Conservation (phyloP, 352 stramenopile species). For the Globisporangium mamillatum region DNA sequence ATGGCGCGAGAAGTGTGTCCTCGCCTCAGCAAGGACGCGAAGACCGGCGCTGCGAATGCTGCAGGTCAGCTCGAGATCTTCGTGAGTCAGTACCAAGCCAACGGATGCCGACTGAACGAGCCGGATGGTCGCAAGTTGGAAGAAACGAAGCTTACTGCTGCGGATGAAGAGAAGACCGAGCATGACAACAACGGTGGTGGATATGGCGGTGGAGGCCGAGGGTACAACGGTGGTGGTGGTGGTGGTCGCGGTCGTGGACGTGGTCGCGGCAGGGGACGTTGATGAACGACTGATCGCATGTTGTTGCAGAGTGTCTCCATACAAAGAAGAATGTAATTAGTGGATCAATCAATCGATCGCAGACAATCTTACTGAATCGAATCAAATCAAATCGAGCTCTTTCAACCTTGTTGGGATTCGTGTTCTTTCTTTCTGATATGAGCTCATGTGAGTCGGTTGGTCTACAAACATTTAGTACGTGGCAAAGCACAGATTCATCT, state of each 20-base stretch:
- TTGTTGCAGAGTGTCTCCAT: background rate
- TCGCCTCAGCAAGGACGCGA: conserved; percentile 64
- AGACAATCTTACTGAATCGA: background rate
- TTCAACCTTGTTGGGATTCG: conserved; percentile 1
- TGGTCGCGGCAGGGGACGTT: conserved; percentile 24
- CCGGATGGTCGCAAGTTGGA: conserved; percentile 64
- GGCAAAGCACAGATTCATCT: conserved; percentile 1
- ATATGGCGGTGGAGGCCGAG: conserved; percentile 25
- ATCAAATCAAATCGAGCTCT: background rate
- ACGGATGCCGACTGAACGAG: conserved; percentile 50
- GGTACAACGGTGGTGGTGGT: conserved; percentile 22
- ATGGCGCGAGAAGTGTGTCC: conserved; percentile 66
- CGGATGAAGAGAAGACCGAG: conserved; percentile 70
- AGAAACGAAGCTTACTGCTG: conserved; percentile 61
- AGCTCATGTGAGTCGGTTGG: background rate
- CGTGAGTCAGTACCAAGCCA: conserved; percentile 66
- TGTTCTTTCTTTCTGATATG: background rate
- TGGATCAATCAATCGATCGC: background rate
- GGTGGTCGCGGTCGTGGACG: conserved; percentile 40
- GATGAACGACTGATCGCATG: conserved; percentile 1
- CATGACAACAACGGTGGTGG: conserved; percentile 24
- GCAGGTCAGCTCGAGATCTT: conserved; percentile 72
- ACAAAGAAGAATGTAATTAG: background rate
- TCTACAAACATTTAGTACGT: conserved; percentile 11
- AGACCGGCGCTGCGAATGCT: conserved; percentile 72